These are phyloP conservation scores for Saccharomycopsis sp. DNA, from an alignment of 805 yeast species.

Conservation along the genomic window DNA sequence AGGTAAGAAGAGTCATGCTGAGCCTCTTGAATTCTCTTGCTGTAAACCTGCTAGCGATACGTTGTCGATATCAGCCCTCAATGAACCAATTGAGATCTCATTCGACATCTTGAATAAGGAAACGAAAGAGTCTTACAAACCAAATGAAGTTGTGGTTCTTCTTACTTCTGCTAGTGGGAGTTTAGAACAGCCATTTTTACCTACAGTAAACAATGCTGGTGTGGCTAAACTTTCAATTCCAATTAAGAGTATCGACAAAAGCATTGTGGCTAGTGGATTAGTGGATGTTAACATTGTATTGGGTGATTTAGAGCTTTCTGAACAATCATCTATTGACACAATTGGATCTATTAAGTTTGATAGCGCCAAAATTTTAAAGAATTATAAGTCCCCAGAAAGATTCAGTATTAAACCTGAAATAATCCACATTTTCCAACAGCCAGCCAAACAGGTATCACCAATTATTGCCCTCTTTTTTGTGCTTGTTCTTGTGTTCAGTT, in stretches of 20 bases:
- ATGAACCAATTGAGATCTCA: slow-evolving; percentile 13
- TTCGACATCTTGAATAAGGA: slow-evolving; percentile 12
- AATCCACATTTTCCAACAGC: slow-evolving; percentile 13
- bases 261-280: neutral
- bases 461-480: slow-evolving; percentile 14
- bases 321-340: slow-evolving; percentile 3
- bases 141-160: slow-evolving; percentile 16
- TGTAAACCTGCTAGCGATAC: slow-evolving; percentile 12
- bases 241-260: slow-evolving; percentile 2
- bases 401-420: slow-evolving; percentile 15
- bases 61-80: neutral
- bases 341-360: slow-evolving; percentile 5
- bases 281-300: slow-evolving; percentile 7
- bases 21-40: slow-evolving; percentile 15
- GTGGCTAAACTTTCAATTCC: slow-evolving; percentile 5
- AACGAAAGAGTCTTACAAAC: slow-evolving; percentile 12
- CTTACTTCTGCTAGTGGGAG: slow-evolving; percentile 1
- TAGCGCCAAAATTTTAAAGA: neutral
- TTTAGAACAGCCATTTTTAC: slow-evolving; percentile 16
- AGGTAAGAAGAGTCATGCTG: neutral
- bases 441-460: slow-evolving; percentile 18
- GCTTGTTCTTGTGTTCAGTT: slow-evolving; percentile 5
- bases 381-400: slow-evolving; percentile 11
- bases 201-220: slow-evolving; percentile 6
- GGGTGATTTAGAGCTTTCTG: slow-evolving; percentile 8